Conservation (phyloP, 192 early-diverging fungal species). For the Phycomyces nitens region DNA sequence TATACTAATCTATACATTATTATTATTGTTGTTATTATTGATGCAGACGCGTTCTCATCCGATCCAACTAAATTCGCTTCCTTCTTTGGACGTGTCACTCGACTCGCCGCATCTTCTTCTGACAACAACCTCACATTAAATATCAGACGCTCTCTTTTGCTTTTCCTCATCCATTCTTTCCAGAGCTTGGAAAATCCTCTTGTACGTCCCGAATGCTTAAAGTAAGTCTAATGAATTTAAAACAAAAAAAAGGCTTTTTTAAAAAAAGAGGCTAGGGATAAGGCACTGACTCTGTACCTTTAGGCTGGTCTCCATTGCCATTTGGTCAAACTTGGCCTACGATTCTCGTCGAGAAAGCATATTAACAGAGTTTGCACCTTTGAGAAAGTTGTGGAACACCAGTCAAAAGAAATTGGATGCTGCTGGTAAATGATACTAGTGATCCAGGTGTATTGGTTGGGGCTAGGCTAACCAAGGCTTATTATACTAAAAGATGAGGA, state of each 20-base stretch:
- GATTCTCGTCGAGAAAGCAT: conserved; percentile 53
- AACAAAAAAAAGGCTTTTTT: neutral
- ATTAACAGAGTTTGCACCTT: conserved; percentile 54
- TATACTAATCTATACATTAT: conserved; percentile 7
- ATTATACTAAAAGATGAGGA: conserved; percentile 26
- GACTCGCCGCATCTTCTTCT: conserved; percentile 37
- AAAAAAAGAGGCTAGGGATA: no score
- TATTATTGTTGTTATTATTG: conserved; percentile 19
- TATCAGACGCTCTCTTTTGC: conserved; percentile 50
- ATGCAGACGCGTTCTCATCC: conserved; percentile 33
- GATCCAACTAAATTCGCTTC: conserved; percentile 48
- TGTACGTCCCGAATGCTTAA: conserved; percentile 78
- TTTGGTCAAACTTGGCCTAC: conserved; percentile 69
- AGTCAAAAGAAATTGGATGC: conserved; percentile 51
- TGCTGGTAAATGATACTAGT: conserved; percentile 39
- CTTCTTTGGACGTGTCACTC: conserved; percentile 56
- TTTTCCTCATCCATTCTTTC: conserved; percentile 84
- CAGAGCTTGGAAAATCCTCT: conserved; percentile 73
- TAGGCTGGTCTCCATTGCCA: conserved; percentile 65
- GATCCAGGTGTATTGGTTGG: no score
- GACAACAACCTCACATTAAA: conserved; percentile 31
- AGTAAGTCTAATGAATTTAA: conserved; percentile 28
- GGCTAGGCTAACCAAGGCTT: neutral
- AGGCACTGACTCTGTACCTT: neutral
- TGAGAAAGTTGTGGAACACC: conserved; percentile 68